Conservation (phyloP, 139 green algal genomes). For the Chlamydomonas sp. region DNA sequence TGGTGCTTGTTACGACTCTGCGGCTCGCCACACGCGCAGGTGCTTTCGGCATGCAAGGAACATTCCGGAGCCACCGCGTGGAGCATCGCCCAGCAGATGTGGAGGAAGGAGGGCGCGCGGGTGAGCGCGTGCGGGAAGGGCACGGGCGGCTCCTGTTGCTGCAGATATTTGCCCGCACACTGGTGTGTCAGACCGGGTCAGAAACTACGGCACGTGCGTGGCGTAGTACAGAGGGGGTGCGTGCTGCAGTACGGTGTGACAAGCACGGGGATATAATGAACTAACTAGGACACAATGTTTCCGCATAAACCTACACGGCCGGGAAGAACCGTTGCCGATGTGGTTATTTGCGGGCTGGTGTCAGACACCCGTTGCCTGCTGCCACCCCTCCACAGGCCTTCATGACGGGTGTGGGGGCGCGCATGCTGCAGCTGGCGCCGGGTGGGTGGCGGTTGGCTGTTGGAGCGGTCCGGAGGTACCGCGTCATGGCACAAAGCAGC, state of each 20-base stretch:
- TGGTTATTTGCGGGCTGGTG: constrained; percentile 28
- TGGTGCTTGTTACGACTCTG: too few species aligned
- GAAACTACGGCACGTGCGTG: too few species aligned
- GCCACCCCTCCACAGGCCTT: constrained; percentile 15
- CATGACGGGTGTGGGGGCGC: constrained; percentile 57
- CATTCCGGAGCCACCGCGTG: constrained; percentile 18
- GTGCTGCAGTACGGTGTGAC: too few species aligned
- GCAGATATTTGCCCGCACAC: too few species aligned
- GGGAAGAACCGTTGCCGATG: too few species aligned
- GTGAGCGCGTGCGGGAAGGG: not conserved
- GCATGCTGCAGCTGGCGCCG: constrained; percentile 70
- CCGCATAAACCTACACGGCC: too few species aligned
- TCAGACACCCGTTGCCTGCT: not conserved
- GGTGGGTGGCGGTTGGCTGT: constrained; percentile 28
- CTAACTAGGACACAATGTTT: too few species aligned
- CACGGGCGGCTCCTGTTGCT: too few species aligned
- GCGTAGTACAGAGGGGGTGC: too few species aligned
- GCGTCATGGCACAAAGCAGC: too few species aligned
- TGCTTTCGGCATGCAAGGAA: constrained; percentile 21
- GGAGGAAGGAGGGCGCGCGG: constrained; percentile 53
- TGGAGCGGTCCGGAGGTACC: not conserved
- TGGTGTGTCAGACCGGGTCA: too few species aligned
- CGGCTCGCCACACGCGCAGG: not conserved
- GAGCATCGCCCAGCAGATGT: constrained; percentile 46
- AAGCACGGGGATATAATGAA: too few species aligned